Conservation (phyloP, 306 rosid species). For the Ormosia semicastrata region DNA sequence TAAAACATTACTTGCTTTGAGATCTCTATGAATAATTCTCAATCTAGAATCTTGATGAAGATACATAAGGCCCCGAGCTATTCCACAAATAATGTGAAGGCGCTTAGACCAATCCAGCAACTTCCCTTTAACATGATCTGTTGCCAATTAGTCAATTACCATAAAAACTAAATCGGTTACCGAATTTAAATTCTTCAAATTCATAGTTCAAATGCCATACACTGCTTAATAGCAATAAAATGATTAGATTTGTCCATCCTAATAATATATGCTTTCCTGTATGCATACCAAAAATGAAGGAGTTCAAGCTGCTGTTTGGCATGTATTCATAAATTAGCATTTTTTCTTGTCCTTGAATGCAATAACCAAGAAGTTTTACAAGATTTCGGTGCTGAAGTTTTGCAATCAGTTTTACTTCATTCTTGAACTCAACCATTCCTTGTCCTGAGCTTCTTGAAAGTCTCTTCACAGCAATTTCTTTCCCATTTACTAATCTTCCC, state of each 20-base stretch:
- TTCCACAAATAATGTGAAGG: slow-evolving; percentile 33
- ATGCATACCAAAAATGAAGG: slow-evolving; percentile 32
- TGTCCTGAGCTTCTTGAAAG: slow-evolving; percentile 29
- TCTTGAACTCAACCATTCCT: slow-evolving; percentile 27
- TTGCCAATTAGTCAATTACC: too few relatives aligned
- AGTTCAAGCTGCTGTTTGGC: slow-evolving; percentile 24
- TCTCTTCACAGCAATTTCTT: slow-evolving; percentile 39
- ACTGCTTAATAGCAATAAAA: too few relatives aligned
- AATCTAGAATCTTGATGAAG: slow-evolving; percentile 42
- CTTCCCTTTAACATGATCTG: neutral
- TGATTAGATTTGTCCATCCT: neutral
- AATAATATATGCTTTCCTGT: neutral
- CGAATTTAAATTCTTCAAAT: too few relatives aligned
- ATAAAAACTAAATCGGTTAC: too few relatives aligned
- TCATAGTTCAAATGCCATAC: too few relatives aligned
- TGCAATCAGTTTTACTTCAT: slow-evolving; percentile 32
- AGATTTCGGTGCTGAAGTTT: slow-evolving; percentile 46
- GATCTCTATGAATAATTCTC: slow-evolving; percentile 40
- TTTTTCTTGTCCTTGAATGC: slow-evolving; percentile 32
- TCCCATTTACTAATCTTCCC: slow-evolving; percentile 35
- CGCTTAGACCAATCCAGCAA: slow-evolving; percentile 18
- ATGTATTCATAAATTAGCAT: slow-evolving; percentile 24
- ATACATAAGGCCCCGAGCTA: slow-evolving; percentile 42
- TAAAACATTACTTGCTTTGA: slow-evolving; percentile 40
- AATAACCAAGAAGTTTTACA: slow-evolving; percentile 42